Percentiles rank a stretch among this genome's conserved stretches.
Conservation (phyloP, 495 filamentous ascomycete genomes). For the Jackrogersella minutella region DNA sequence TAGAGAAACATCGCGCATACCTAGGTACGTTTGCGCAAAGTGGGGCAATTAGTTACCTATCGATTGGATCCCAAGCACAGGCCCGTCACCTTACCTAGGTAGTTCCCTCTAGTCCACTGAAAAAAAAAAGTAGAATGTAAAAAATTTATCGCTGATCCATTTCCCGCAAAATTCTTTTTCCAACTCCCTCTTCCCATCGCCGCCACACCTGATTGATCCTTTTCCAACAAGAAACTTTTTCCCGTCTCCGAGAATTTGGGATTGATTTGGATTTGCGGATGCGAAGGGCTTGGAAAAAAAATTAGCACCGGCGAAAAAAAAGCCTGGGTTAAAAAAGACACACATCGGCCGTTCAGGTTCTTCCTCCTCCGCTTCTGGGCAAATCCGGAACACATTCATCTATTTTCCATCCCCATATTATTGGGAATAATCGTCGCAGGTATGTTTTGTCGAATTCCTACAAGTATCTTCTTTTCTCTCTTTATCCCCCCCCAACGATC, state of each 20-base stretch:
- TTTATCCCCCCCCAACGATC: neutral
- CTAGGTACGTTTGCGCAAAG: neutral
- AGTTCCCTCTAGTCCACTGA: neutral
- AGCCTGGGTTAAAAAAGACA: slow-evolving; percentile 33
- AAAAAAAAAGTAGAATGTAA: neutral
- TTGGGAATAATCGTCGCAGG: slow-evolving; percentile 34
- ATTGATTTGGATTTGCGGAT: slow-evolving; percentile 21
- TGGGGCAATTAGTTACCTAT: too few relatives aligned
- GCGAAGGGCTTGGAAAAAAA: neutral
- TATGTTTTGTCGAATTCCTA: slow-evolving; percentile 22
- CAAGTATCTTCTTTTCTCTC: slow-evolving; percentile 8
- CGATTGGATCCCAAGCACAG: too few relatives aligned
- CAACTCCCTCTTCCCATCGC: slow-evolving; percentile 37
- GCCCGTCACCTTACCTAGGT: too few relatives aligned
- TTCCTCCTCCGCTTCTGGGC: slow-evolving; percentile 46
- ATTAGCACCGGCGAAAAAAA: slow-evolving; percentile 26
- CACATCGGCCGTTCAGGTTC: slow-evolving; percentile 44
- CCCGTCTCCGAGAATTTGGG: slow-evolving; percentile 40
- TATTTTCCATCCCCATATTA: slow-evolving; percentile 45
- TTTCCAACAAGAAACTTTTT: slow-evolving; percentile 40
- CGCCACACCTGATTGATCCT: slow-evolving; percentile 38
- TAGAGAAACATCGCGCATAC: neutral
- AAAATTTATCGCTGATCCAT: slow-evolving; percentile 10
- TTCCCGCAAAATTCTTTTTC: slow-evolving; percentile 50
- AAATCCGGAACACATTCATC: slow-evolving; percentile 41